These are phyloP conservation scores for Naegleria fowleri DNA, from an alignment of 208 protist genomes.

Conservation along the genomic window DNA sequence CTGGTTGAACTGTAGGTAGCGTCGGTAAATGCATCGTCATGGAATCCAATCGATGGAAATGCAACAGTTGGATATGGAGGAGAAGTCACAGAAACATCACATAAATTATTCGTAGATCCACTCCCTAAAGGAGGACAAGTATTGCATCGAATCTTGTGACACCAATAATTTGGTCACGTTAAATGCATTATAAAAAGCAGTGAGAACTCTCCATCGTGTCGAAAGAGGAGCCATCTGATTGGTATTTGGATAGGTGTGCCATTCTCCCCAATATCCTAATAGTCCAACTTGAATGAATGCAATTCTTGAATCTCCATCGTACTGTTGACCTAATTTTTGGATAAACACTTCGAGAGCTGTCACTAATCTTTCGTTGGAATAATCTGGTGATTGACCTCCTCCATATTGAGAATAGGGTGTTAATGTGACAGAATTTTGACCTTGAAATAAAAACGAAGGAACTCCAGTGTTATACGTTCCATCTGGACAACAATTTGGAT, in stretches of 20 bases:
- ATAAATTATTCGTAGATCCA: not conserved
- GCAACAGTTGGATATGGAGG: not conserved
- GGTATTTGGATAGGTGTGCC: slow-evolving; percentile 31
- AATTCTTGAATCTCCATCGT: slow-evolving; percentile 28
- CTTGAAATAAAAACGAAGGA: not conserved
- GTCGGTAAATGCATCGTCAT: slow-evolving; percentile 22
- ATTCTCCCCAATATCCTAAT: slow-evolving; percentile 33
- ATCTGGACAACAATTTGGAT: slow-evolving; percentile 29
- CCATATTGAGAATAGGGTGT: slow-evolving; percentile 25
- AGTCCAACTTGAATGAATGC: slow-evolving; percentile 18
- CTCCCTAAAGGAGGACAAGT: not conserved
- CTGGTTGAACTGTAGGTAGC: not conserved
- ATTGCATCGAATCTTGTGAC: slow-evolving; percentile 12
- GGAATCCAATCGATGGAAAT: slow-evolving; percentile 24
- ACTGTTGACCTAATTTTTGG: not conserved
- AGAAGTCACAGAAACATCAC: not conserved
- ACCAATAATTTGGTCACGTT: slow-evolving; percentile 8
- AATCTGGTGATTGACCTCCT: slow-evolving; percentile 21
- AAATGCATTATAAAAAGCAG: not conserved
- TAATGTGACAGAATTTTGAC: not conserved
- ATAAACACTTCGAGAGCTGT: not conserved
- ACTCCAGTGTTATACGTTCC: slow-evolving; percentile 16
- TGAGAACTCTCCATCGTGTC: not conserved
- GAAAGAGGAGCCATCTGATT: slow-evolving; percentile 1
- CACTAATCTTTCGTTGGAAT: slow-evolving; percentile 10